These are phyloP conservation scores for Echinochloa phyllopogon DNA, from an alignment of 176 grass and related monocot genomes.

Conservation along the genomic window DNA sequence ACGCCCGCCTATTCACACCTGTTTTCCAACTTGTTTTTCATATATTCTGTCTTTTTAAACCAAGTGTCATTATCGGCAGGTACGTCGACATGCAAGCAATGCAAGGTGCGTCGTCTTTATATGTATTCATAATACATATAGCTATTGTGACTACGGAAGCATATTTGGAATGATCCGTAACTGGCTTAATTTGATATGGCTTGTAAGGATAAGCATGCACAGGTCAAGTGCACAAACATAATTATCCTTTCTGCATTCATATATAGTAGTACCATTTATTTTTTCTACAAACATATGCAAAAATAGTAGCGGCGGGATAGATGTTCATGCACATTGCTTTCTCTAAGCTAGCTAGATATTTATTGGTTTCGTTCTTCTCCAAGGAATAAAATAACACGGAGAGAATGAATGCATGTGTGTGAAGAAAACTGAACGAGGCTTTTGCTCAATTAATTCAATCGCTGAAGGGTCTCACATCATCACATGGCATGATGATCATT, in stretches of 20 bases:
- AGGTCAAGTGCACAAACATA: slow-evolving; percentile 35
- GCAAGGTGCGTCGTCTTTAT: neutral
- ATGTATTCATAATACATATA: neutral
- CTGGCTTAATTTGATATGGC: neutral
- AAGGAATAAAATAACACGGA: neutral
- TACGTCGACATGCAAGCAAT: neutral
- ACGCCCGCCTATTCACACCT: neutral
- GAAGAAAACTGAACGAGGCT: neutral
- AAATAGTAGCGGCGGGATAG: neutral
- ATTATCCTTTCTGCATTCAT: slow-evolving; percentile 30
- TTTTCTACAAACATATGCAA: neutral
- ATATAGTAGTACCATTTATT: neutral
- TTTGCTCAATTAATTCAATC: neutral
- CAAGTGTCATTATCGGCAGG: slow-evolving; percentile 11
- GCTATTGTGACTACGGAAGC: slow-evolving; percentile 18
- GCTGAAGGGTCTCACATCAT: neutral
- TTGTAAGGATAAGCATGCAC: slow-evolving; percentile 34
- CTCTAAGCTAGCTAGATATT: neutral
- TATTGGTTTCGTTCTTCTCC: neutral
- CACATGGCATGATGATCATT: slow-evolving; percentile 3
- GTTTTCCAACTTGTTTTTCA: neutral
- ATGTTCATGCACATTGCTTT: neutral
- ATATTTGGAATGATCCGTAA: slow-evolving; percentile 31
- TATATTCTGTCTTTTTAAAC: neutral
- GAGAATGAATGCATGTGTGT: slow-evolving; percentile 37